Percentiles rank a stretch among this genome's conserved stretches.
These are phyloP conservation scores for Hemerocallis citrina DNA, from an alignment of 106 monocot genomes.

Conservation along the genomic window DNA sequence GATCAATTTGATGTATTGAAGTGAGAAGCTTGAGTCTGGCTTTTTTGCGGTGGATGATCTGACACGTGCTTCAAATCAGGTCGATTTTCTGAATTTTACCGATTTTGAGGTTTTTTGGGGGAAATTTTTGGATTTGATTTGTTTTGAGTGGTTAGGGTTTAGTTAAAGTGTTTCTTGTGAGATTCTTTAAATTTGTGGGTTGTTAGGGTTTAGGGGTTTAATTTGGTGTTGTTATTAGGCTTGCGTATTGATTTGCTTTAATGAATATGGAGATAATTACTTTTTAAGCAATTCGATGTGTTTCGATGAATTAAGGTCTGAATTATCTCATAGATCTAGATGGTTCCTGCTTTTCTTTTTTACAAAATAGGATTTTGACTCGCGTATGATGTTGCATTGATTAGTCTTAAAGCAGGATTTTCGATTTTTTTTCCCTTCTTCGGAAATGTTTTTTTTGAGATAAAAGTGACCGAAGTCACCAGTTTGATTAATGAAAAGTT, in stretches of 20 bases:
- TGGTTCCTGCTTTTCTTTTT: background rate
- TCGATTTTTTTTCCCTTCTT: background rate
- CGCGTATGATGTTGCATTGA: background rate
- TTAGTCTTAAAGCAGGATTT: background rate
- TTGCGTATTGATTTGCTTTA: background rate
- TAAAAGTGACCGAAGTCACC: no score
- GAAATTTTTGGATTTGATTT: no score
- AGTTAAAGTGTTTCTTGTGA: background rate
- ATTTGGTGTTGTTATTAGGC: background rate
- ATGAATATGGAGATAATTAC: background rate
- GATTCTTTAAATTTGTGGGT: background rate
- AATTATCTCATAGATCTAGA: background rate
- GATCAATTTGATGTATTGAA: background rate
- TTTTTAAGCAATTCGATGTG: background rate
- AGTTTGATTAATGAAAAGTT: no score
- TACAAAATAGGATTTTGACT: background rate
- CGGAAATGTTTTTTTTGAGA: no score
- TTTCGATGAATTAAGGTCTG: background rate
- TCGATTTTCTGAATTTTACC: background rate
- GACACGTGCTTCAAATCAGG: background rate
- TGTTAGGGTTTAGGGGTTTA: background rate
- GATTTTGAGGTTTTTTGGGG: background rate
- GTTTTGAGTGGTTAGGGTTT: no score
- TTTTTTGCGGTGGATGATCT: background rate
- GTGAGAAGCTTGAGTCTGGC: background rate